Evolutionary conservation across 1,284 basidiomycete species (phyloP).

Genomic region (Cryptococcus sp.): DNA sequence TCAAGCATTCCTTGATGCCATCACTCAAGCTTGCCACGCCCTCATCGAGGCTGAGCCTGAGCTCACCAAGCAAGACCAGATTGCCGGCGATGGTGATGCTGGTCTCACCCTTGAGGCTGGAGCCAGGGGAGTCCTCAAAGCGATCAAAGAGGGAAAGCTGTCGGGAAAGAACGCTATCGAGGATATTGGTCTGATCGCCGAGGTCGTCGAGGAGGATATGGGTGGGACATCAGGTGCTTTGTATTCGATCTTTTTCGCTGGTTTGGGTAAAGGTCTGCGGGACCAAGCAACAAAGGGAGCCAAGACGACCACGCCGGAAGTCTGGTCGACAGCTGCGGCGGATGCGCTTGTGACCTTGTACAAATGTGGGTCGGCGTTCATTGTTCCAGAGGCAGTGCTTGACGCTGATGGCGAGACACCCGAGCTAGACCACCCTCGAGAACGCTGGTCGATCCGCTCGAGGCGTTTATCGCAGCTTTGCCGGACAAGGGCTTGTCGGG

Average conservation of each 20-base stretch:
- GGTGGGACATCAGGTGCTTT: slow-evolving; percentile 88
- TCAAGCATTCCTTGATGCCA: slow-evolving; percentile 36
- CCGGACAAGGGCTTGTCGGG: slow-evolving; percentile 49
- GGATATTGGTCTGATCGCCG: slow-evolving; percentile 63
- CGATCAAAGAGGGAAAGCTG: slow-evolving; percentile 49
- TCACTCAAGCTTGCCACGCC: slow-evolving; percentile 63
- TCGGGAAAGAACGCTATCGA: slow-evolving; percentile 59
- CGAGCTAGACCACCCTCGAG: slow-evolving; percentile 81
- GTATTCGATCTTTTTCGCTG: slow-evolving; percentile 89
- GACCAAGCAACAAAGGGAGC: slow-evolving; percentile 18
- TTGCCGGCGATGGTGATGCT: slow-evolving; percentile 56
- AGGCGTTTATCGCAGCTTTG: slow-evolving; percentile 65
- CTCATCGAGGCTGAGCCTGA: slow-evolving; percentile 75
- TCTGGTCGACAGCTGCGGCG: slow-evolving; percentile 61
- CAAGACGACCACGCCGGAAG: slow-evolving; percentile 47
- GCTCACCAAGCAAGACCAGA: slow-evolving; percentile 81
- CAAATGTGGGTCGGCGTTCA: slow-evolving; percentile 53
- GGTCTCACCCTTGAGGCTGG: slow-evolving; percentile 77
- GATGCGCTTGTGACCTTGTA: slow-evolving; percentile 68
- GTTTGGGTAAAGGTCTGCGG: slow-evolving; percentile 49
- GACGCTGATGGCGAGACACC: slow-evolving; percentile 55
- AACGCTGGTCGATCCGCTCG: slow-evolving; percentile 83
- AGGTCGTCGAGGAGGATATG: slow-evolving; percentile 69
- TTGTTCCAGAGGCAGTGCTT: not conserved
- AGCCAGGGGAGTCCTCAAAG: slow-evolving; percentile 51